Percentiles rank a stretch among this genome's conserved stretches.
These are phyloP conservation scores for Emydomyces testavorans DNA, from an alignment of 2,329 filamentous ascomycete genomes.

Conservation along the genomic window DNA sequence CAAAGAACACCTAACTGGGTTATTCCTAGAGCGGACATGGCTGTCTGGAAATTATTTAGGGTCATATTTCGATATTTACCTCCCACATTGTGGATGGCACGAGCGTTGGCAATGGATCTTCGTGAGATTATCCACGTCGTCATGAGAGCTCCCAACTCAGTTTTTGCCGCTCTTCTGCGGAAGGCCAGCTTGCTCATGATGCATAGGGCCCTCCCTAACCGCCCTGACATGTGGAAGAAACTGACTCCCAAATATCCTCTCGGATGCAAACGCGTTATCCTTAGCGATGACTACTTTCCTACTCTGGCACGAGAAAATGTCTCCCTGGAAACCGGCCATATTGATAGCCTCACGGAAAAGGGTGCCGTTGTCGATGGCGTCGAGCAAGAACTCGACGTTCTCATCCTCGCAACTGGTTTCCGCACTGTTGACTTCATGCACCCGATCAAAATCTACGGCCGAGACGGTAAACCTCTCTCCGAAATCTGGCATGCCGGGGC, in stretches of 20 bases:
- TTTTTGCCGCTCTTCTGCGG: conserved; percentile 34
- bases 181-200: conserved; percentile 30
- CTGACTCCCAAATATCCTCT: conserved; percentile 44
- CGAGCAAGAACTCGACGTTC: conserved; percentile 43
- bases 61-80: conserved; percentile 42
- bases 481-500: conserved; percentile 46
- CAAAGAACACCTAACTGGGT: conserved; percentile 51
- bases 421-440: conserved; percentile 48
- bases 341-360: conserved; percentile 36
- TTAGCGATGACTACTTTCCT: conserved; percentile 47
- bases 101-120: conserved; percentile 45
- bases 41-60: conserved; percentile 35
- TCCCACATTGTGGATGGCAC: conserved; percentile 40
- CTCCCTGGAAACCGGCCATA: conserved; percentile 40
- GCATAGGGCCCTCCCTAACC: conserved; percentile 38
- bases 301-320: conserved; percentile 40
- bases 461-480: conserved; percentile 32
- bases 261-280: conserved; percentile 46
- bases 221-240: conserved; percentile 42
- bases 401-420: conserved; percentile 51
- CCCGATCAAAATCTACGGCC: conserved; percentile 44
- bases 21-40: conserved; percentile 41
- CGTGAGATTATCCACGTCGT: conserved; percentile 41
- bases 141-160: conserved; percentile 31
- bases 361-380: conserved; percentile 39